Base-by-base conservation (phyloP, 2,329 filamentous ascomycete genomes). In the Diaporthe australafricana region DNA sequence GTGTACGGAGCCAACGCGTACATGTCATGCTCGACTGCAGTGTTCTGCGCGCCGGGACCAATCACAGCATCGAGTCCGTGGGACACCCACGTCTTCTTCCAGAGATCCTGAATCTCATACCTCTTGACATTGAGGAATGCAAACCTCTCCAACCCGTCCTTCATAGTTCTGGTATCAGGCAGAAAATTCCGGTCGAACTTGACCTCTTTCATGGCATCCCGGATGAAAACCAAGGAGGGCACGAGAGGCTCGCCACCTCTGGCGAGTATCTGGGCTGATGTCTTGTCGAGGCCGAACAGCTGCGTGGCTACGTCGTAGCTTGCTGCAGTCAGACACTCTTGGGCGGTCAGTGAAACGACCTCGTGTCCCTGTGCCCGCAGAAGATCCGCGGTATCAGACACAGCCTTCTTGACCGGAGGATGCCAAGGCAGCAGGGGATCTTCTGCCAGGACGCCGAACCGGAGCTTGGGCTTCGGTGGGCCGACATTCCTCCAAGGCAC, bases 21-120 rank as follows among this genome's bases (percentile, higher is more conserved):
- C 47, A 57, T 52, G 20, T 75, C 74, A 38, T 75, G 74, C 67
- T 75, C 72, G 8, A 75, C 65, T 4, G 72, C 74, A 11, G 74
- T 75, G 16, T 32, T 72, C 70, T 72, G 73, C 7, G 72, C 72
- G 2, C 56, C 57, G 3, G 74, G 74, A 11, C 66, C 68, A 12
- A 75, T 66, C 3, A 75, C 68, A 9, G 73, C 74, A 38, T 75
- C 74, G 3, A 75, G 53, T 5, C 53, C 22, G 20, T 68, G 70
- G 3, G n/a, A 17, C 7, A 25, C 60, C 74, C 74, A 75, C 6
- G 67, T 38, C 53, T 55, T 55, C 22, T 67, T 70, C 74, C 74
- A 75, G 14, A 47, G n/a, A 20, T 69, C 73, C 27, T 68, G 62
- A 3, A 75, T 70, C 48, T 69, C 74, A 3, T 30, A 57, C 20